A percentile compares a stretch with the other conserved stretches of the same genome.
Conservation (phyloP, 768 basidiomycete species). For the Termitomyces sp. region DNA sequence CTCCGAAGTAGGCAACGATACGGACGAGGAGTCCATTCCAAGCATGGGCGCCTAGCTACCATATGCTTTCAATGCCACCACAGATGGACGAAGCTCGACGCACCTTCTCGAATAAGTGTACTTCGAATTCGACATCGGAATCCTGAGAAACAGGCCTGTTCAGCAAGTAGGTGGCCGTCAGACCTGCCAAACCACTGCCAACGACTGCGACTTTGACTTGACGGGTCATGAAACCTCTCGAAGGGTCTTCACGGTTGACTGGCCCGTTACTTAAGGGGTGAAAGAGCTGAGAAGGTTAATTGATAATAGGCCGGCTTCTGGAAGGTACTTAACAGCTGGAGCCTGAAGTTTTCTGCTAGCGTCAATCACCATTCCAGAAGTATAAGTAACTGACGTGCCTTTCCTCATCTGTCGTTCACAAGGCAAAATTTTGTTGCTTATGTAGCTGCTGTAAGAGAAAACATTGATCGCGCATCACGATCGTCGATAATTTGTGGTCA, state of each 20-base stretch:
- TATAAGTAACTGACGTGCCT: not conserved
- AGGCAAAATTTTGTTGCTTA: not conserved
- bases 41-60: constrained; percentile 39
- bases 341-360: not conserved
- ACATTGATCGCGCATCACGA: not conserved
- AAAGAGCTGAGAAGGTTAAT: not conserved
- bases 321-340: not conserved
- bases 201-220: constrained; percentile 62
- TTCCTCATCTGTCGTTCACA: not conserved
- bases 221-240: constrained; percentile 21
- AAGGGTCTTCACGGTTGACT: not conserved
- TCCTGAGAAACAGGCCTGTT: constrained; percentile 23
- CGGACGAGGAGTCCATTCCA: constrained; percentile 66
- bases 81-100: constrained; percentile 11
- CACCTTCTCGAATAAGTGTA: constrained; percentile 75
- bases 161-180: constrained; percentile 62
- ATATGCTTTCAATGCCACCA: not conserved
- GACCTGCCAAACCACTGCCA: constrained; percentile 69
- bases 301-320: not conserved
- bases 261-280: not conserved
- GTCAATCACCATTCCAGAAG: not conserved
- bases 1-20: constrained; percentile 33
- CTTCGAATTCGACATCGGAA: constrained; percentile 46
- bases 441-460: not conserved
- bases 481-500: not conserved